Evolutionary conservation across 371 early-diverging fungal genomes (phyloP), one percentile per base, ranked within the genome.

Genomic region (Apophysomyces ossiformis): DNA sequence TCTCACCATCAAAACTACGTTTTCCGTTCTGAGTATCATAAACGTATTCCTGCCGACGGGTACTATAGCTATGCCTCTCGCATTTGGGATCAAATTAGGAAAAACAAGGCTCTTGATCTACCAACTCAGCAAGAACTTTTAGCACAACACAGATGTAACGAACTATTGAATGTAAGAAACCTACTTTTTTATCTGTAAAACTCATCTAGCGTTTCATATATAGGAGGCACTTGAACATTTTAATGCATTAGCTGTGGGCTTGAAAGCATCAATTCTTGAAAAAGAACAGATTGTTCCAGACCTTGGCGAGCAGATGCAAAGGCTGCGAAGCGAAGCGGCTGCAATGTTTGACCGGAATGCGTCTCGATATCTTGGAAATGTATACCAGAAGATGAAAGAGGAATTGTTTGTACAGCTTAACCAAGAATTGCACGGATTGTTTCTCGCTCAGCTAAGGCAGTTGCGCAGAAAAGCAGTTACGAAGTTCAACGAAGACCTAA

Each of bases 71-170:
- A 95, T 78, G 95, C 95, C 5, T 86, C 92, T 60, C 81, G 90
- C 50, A 94, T 99, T 61, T 99, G 99, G 99, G 88, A 90, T 66
- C 94, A 94, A 82, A 94, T 98, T 57, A 78, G 92, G 66, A 87
- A 90, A 68, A 97, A 96, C 84, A 92, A 93, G 66, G 99, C 98
- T 69, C 80, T 99, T 66, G 99, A 99, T 83, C 77, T 99, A 47
- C 99, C 99, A 4, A 97, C 98, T 4, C 99, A 98, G 75, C 97
- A 96, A 81, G 95, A 98, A 72, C 79, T 99, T 54, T 82, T 99
- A 62, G 98, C 99, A 26, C 97, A 98, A 81, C 98, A 93, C 77
- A 92, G 98, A 60, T 99, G 99, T 76, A 98, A 99, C 67, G 99
- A 99, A 75, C 96, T 99, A 64, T 89, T 93, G 16, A 88, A 85